Evolutionary conservation across 2,329 filamentous ascomycete genomes (phyloP), one percentile per base, ranked within the genome.

Genomic region (Alternaria tenuissima): DNA sequence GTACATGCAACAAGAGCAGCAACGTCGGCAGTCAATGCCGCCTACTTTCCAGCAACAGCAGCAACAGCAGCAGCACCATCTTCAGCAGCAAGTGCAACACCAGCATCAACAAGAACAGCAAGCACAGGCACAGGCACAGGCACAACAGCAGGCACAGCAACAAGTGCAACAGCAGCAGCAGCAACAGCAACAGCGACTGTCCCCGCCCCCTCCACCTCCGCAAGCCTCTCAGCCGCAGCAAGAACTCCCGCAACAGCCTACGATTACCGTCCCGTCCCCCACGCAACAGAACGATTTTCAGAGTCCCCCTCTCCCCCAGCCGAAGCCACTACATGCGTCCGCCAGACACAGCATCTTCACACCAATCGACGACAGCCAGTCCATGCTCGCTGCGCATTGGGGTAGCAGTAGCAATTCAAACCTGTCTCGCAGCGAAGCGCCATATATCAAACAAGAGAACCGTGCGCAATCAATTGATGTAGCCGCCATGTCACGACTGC

Each of bases 281-380:
- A 83, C 83, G 16, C 82, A 83, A 36, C 85, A 84, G 32, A 76
- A 84, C 81, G 77, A 80, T 69, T 85, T 82, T 75, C 81, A 76
- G 74, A 88, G 78, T 76, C 85, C 73, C 64, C 87, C 67, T 75
- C 84, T 76, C 81, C 88, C 57, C 67, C 81, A 91, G 64, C 89
- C 90, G 2, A 91, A 90, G 71, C 89, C 91, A 6, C 69, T 86
- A 3, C 83, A 84, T 7, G 78, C 81, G 34, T 80, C 84, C 34
- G 94, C 94, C 76, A 90, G 90, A 22, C 90, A 94, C 59, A 97
- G 94, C 77, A 98, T 99, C 61, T 98, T 98, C 76, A 99, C 95
- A 0, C 95, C 95, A 0, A 96, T 99, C 64, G 95, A 98, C 71
- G 94, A 97, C 76, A 93, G 91, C 70, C 87, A 92, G 49, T 97